These are phyloP conservation scores for Glomus cerebriforme DNA, from an alignment of 192 early-diverging fungal species.

Conservation along the genomic window DNA sequence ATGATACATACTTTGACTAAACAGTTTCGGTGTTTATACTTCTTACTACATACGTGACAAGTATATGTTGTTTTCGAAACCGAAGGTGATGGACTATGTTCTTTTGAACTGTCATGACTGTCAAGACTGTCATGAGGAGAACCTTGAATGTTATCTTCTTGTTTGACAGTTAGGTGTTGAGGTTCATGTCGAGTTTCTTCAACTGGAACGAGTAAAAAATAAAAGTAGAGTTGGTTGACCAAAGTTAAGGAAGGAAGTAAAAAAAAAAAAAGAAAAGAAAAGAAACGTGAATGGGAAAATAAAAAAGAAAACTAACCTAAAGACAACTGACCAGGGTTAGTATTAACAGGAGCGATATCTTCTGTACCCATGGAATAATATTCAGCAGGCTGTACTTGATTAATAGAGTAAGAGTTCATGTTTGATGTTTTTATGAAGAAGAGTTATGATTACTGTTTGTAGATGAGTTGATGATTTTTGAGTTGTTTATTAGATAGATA, in stretches of 20 bases:
- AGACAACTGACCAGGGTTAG: background rate
- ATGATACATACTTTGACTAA: conserved; percentile 42
- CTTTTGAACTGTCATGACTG: background rate
- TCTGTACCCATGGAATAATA: background rate
- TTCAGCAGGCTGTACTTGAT: conserved; percentile 2
- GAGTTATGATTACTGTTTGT: background rate
- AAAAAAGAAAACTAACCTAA: background rate
- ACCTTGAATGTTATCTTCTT: conserved; percentile 9
- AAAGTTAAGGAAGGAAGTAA: background rate
- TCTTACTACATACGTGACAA: conserved; percentile 60
- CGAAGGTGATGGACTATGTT: conserved; percentile 27
- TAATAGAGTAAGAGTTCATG: conserved; percentile 12
- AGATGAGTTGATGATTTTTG: background rate
- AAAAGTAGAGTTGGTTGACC: background rate
- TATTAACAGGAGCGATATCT: background rate
- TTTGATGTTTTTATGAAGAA: background rate
- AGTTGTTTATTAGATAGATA: background rate
- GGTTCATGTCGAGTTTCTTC: conserved; percentile 3
- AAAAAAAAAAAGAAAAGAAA: background rate
- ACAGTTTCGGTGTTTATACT: conserved; percentile 65
- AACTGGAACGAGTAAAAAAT: background rate
- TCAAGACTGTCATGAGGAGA: background rate
- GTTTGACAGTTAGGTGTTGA: background rate
- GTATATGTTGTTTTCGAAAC: conserved; percentile 42
- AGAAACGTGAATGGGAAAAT: background rate